These are phyloP conservation scores for Arthroderma sp. DNA, from an alignment of 2,329 filamentous ascomycete species.

Conservation along the genomic window DNA sequence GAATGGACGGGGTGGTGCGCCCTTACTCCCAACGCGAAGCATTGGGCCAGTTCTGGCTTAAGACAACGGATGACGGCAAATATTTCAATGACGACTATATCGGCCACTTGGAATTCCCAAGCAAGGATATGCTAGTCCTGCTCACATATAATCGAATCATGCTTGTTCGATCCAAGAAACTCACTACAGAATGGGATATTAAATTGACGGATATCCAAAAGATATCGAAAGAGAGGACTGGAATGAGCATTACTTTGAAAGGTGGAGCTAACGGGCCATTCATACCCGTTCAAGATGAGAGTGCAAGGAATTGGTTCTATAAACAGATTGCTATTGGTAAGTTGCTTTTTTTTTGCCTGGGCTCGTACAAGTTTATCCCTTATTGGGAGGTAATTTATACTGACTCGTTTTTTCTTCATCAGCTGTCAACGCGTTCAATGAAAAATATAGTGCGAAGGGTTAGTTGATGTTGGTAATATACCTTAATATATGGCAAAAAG, in stretches of 20 bases:
- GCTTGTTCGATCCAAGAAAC: constrained; percentile 71
- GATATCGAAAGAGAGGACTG: constrained; percentile 91
- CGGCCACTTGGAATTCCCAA: constrained; percentile 81
- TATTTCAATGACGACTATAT: constrained; percentile 98
- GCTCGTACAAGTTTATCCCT: not conserved
- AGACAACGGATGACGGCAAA: constrained; percentile 92
- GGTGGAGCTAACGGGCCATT: constrained; percentile 91
- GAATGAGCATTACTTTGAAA: constrained; percentile 74
- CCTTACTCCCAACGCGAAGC: constrained; percentile 92
- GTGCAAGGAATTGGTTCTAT: constrained; percentile 54
- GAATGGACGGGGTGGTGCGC: constrained; percentile 80
- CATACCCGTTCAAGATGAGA: constrained; percentile 84
- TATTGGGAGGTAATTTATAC: not conserved
- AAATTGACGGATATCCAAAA: constrained; percentile 92
- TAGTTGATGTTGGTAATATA: constrained; percentile 15
- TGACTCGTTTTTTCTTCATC: not conserved
- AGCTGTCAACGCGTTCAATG: constrained; percentile 55
- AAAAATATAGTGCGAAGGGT: constrained; percentile 51
- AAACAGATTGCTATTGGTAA: constrained; percentile 48
- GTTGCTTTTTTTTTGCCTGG: constrained; percentile 11
- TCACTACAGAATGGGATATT: constrained; percentile 91
- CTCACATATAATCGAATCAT: constrained; percentile 79
- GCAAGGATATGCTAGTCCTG: constrained; percentile 80
- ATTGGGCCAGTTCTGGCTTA: constrained; percentile 95
- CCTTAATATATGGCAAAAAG: constrained; percentile 4